Percentiles rank a stretch among this genome's conserved stretches.
Evolutionary conservation across 176 grass and related monocot species (phyloP).

Genomic region (Otatea glauca): DNA sequence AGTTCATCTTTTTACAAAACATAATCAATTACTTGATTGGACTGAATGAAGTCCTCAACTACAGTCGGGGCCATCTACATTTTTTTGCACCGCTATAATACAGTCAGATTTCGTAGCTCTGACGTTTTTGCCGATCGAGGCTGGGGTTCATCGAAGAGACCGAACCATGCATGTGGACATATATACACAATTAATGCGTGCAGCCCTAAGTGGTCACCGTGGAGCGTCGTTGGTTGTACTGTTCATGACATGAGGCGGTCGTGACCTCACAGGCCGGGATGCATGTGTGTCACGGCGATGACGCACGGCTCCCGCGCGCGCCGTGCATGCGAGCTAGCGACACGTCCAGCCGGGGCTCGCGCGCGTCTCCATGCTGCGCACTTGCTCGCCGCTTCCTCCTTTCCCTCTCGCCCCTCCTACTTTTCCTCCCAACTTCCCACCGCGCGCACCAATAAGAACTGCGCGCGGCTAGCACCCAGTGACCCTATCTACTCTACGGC

Average conservation of each 20-base stretch:
- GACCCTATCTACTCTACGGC: conserved; percentile 5
- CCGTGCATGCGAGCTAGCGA: not conserved
- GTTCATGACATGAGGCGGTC: not conserved
- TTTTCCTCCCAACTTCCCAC: conserved; percentile 51
- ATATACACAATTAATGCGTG: too few species aligned
- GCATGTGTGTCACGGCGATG: conserved; percentile 38
- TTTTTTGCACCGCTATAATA: not conserved
- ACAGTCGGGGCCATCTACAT: not conserved
- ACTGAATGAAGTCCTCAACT: not conserved
- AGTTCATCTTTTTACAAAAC: too few species aligned
- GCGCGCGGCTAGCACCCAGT: conserved; percentile 2
- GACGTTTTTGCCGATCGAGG: not conserved
- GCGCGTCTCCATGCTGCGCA: conserved; percentile 17
- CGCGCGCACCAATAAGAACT: conserved; percentile 49
- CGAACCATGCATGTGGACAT: not conserved
- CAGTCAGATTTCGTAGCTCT: not conserved
- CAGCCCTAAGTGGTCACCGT: too few species aligned
- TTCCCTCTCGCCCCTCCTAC: not conserved
- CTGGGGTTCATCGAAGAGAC: not conserved
- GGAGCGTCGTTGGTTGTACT: too few species aligned
- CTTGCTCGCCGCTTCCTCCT: conserved; percentile 48
- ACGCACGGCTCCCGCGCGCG: conserved; percentile 22
- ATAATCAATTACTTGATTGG: too few species aligned
- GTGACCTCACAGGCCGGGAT: conserved; percentile 37
- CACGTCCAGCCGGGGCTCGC: conserved; percentile 22